Base-by-base conservation (phyloP, 2,329 filamentous ascomycete species). In the Anisogramma anomala region DNA sequence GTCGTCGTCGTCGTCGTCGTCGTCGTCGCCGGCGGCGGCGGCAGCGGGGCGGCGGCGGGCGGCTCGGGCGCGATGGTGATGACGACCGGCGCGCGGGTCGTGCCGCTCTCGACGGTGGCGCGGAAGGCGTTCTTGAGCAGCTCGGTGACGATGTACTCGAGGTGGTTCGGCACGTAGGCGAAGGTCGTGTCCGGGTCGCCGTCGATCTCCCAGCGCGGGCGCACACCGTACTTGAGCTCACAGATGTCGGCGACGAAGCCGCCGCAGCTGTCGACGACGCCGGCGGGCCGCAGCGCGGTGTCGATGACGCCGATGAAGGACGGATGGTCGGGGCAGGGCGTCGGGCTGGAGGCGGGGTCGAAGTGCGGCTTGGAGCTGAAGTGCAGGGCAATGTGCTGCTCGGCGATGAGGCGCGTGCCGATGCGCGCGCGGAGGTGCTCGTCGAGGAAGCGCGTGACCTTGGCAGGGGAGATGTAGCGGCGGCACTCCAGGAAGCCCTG, bases 81-180 rank as follows among this genome's bases (percentile, higher is more conserved):
- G 50, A 94, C 84, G 30, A 98, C 72, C 1, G 89, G 85, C 49
- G 94, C 83, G 31, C 74, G 71, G 51, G 83, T 81, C 54, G 76
- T 79, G n/a, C 79, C 78, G 43, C 74, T 80, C 61, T 98, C 91
- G 8, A 96, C 79, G 0, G 86, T 93, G 3, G 91, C 89, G 32
- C 91, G 78, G 65, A 96, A 98, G 1, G 88, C 85, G 56, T 98
- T 98, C 62, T 98, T 98, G 44, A 98, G 72, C 1, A 98, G 72
- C 61, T 98, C 91, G 0, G 89, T 98, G 49, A 95, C 76, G 49
- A 98, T 95, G 60, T 98, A 98, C 62, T 96, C 89, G 18, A 98
- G 73, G 60, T 98, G 91, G 58, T 94, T 91, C 11, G 91, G 91
- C 7, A 98, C 81, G 55, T 93, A 91, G 15, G 89, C 87, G 56